Evolutionary conservation across 441 rosid species (phyloP), one percentile per base, ranked within the genome.

Genomic region (Gossypium lobatum): DNA sequence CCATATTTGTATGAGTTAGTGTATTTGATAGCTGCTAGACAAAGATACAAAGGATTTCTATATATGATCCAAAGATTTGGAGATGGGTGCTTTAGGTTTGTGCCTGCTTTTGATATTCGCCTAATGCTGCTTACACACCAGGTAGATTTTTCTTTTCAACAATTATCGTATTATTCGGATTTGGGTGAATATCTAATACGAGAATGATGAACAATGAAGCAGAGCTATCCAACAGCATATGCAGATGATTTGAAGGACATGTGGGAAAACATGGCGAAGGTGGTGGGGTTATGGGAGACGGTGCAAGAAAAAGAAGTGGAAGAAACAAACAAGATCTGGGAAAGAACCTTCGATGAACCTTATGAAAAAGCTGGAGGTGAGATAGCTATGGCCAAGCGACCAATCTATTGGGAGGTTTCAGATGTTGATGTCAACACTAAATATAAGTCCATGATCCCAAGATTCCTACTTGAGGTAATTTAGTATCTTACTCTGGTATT

Each of bases 61-160:
- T 82, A 76, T 50, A 60, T 92, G 52, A 42, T 89, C 74, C 80
- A 80, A 25, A 92, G 81, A 62, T 81, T 84, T 18, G 70, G 79
- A 1, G 88, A 86, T 48, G 85, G 76, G 71, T 53, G 80, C 57
- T 76, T 84, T 50, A 72, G 77, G n/a, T 82, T 92, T 6, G 85
- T 89, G 80, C 97, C 94, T 28, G 75, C 88, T 83, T 73, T 76
- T 67, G 97, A 94, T 79, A 86, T 92, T 75, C 70, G 86, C 34
- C 81, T 94, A 16, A 88, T 94, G 93, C 88, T 91, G 92, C 79
- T 89, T 11, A 86, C 93, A 8, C 98, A 89, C 77, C 89, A 89
- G 92, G 96, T 92, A 62, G n/a, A n/a, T 75, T 76, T 62, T 58
- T 28, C 28, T 9, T 20, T 72, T 74, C 8, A 55, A 26, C 14